Conservation (phyloP, 2,329 filamentous ascomycete genomes). For the Lasiodiplodia hormozganensis region DNA sequence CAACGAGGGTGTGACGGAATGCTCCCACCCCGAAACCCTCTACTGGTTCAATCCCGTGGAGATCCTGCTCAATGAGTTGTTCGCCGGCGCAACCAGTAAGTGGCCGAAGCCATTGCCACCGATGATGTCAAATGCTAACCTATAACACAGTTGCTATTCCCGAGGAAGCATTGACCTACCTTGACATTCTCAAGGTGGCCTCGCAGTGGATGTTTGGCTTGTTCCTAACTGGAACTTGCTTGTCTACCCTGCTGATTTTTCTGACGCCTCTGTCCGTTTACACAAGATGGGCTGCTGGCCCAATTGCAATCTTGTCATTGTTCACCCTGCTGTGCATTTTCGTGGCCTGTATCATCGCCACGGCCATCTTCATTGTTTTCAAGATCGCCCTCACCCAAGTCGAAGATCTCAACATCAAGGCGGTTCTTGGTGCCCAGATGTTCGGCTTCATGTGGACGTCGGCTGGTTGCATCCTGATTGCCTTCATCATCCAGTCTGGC, state of each 20-base stretch:
- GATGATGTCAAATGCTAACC: neutral
- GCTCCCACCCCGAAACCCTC: slow-evolving; percentile 71
- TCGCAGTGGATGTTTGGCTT: slow-evolving; percentile 90
- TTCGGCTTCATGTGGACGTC: slow-evolving; percentile 91
- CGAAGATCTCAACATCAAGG: slow-evolving; percentile 77
- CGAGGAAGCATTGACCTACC: slow-evolving; percentile 72
- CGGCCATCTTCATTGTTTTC: slow-evolving; percentile 84
- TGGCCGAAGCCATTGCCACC: slow-evolving; percentile 26
- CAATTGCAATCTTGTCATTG: slow-evolving; percentile 72
- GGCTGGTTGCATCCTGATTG: slow-evolving; percentile 68
- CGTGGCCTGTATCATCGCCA: slow-evolving; percentile 76
- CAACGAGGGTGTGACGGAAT: slow-evolving; percentile 75
- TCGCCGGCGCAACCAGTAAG: slow-evolving; percentile 78
- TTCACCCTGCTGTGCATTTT: slow-evolving; percentile 71
- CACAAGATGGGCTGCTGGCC: slow-evolving; percentile 65
- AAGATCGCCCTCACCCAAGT: slow-evolving; percentile 74
- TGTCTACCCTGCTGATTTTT: slow-evolving; percentile 77
- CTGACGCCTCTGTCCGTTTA: slow-evolving; percentile 62
- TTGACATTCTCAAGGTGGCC: slow-evolving; percentile 75
- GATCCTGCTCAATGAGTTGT: slow-evolving; percentile 79
- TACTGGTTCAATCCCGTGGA: slow-evolving; percentile 94
- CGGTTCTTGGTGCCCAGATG: slow-evolving; percentile 74
- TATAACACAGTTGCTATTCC: slow-evolving; percentile 71
- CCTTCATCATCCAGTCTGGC: slow-evolving; percentile 74
- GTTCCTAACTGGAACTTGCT: slow-evolving; percentile 74